Evolutionary conservation across 768 basidiomycete genomes (phyloP), one percentile per base, ranked within the genome.

Genomic region (Leccinum pellstonianum): DNA sequence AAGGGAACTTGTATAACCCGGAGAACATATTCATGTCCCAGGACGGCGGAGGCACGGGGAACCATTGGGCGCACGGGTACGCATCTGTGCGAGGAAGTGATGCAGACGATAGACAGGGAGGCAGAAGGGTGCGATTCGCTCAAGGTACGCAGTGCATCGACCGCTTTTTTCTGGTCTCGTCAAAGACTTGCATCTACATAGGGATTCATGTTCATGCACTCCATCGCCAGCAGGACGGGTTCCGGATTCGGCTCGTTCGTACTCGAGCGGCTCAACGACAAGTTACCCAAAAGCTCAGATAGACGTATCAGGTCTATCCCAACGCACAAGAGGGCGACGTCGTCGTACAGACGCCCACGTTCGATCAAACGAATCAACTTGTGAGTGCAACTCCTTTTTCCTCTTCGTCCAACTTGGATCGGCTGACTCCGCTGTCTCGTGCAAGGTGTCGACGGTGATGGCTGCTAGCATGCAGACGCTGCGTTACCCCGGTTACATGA

Each of bases 141-240:
- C 29, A 96, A 98, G 86, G 95, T 95, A 80, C 71, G 61, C 23
- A 10, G 23, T 51, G 2, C 56, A 8, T 19, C 23, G 8, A 19
- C 14, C 37, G 41, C 12, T 37, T 46, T 14, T 27, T 52, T 23
- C 41, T 43, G 23, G 23, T 23, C 23, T 23, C 23, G 23, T 3
- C 23, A 23, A 23, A 23, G 23, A 23, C 23, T 43, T 9, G 41
- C 8, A 43, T 43, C 41, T 43, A 43, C 38, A 41, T 70, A 98
- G 96, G 97, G 95, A 3, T 98, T 99, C 77, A 97, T 98, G 93
- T 80, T 96, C 49, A 91, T 97, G 80, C 97, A 98, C 71, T 98
- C 96, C 17, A 99, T 98, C 74, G 97, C 97, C 37, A 96, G 97
- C 38, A 96, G 97, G 8, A 99, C 97, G 3, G 97, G 97, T 19